Base-by-base conservation (phyloP, 176 grass and related monocot genomes). In the Cocos nucifera region DNA sequence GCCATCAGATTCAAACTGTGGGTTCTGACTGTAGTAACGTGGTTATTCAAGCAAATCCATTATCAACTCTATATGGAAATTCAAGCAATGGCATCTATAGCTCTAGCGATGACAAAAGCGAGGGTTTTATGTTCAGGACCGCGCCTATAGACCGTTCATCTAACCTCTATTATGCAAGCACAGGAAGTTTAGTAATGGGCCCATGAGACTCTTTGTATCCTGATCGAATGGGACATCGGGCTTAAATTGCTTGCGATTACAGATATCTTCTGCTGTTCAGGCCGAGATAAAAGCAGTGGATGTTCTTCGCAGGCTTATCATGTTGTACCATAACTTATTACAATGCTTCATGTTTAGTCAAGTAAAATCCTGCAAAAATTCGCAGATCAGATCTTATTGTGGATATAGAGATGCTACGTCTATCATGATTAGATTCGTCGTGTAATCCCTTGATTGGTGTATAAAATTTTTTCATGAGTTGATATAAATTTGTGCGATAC, bases 51-150 rank as follows among this genome's bases (percentile, higher is more conserved):
- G 58, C 81, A 59, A 77, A 81, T 56, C 66, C 73, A 54, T 66
- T 80, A 17, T 53, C 70, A 53, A 23, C 75, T 54, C 53, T 83
- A 56, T 61, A 64, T 69, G 75, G 85, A 74, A 85, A 68, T 59
- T 56, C 69, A 50, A 65, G 62, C 73, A 65, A 66, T 50, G 59
- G 57, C 53, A 57, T 86, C 3, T 86, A 80, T 52, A 61, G 72
- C 49, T 86, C 82, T 15, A 78, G 79, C 81, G 84, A 85, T 65
- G 80, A 85, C 35, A 75, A 74, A 22, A 35, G 65, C 51, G 82
- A 88, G 28, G 82, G 85, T 6, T 98, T 98, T 73, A 98, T 79
- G 48, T 93, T 98, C 75, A 98, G 86, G 79, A 74, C 88, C 15
- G 50, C 76, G 20, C 86, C 77, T 0, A 64, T 92, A 56, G 78